Evolutionary conservation across 805 yeast genomes (phyloP).

Genomic region (Lachancea sp.): DNA sequence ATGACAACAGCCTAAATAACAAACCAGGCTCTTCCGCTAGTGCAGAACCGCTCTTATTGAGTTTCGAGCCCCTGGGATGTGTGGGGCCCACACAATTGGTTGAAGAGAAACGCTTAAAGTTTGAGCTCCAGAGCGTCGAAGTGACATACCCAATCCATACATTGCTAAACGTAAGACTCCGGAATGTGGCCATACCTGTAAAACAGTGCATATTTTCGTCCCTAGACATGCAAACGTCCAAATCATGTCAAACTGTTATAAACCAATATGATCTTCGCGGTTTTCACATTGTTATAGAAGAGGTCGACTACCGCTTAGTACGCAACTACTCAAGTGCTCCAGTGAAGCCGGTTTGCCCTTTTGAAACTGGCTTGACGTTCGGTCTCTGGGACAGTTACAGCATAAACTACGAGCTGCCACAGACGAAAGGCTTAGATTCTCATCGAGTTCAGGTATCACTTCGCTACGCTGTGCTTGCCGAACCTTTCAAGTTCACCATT

Average conservation of each 20-base stretch:
- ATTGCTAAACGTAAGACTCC: slow-evolving; percentile 28
- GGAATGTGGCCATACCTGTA: slow-evolving; percentile 22
- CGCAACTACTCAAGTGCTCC: slow-evolving; percentile 17
- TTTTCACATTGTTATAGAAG: not conserved
- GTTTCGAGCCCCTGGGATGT: slow-evolving; percentile 25
- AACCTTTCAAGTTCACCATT: slow-evolving; percentile 11
- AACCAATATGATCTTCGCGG: not conserved
- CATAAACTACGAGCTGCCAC: slow-evolving; percentile 25
- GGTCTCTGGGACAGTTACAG: slow-evolving; percentile 24
- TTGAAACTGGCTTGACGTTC: slow-evolving; percentile 20
- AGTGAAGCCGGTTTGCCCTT: slow-evolving; percentile 21
- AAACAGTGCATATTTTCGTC: slow-evolving; percentile 26
- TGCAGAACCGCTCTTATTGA: slow-evolving; percentile 17
- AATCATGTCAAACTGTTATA: slow-evolving; percentile 2
- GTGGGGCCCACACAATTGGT: not conserved
- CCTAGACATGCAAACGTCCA: slow-evolving; percentile 26
- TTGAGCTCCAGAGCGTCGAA: not conserved
- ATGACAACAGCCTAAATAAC: not conserved
- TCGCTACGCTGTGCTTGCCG: slow-evolving; percentile 12
- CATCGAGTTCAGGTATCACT: slow-evolving; percentile 25
- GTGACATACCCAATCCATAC: slow-evolving; percentile 28
- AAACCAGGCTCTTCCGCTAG: not conserved
- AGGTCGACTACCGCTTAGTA: slow-evolving; percentile 15
- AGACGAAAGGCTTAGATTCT: slow-evolving; percentile 12
- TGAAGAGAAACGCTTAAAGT: not conserved